These are phyloP conservation scores for Russula virescens DNA, from an alignment of 768 basidiomycete genomes.

Conservation along the genomic window DNA sequence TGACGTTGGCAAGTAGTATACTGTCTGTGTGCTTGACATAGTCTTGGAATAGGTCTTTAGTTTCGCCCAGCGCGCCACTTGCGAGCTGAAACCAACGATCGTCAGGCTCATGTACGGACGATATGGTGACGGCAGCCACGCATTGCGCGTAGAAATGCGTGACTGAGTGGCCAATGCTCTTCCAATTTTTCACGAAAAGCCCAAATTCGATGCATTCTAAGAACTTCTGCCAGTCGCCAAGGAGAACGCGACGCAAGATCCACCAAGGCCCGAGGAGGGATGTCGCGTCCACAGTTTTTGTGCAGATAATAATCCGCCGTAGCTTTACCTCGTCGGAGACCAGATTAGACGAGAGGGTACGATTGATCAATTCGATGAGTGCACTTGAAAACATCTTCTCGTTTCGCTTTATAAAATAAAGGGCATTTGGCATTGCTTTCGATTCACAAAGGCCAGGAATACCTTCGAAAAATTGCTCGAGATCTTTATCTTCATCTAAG, in stretches of 20 bases:
- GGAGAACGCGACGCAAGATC: neutral
- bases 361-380: constrained; percentile 5
- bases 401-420: neutral
- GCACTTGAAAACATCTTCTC: neutral
- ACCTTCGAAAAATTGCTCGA: constrained; percentile 15
- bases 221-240: constrained; percentile 1
- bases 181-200: neutral
- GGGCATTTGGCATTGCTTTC: neutral
- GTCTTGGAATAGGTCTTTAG: neutral
- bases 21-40: neutral
- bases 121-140: neutral
- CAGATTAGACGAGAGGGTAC: constrained; percentile 14
- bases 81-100: constrained; percentile 5
- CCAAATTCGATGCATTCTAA: constrained; percentile 8
- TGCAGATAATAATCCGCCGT: constrained; percentile 11
- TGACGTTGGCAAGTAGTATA: constrained; percentile 3
- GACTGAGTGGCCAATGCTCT: neutral
- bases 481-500: constrained; percentile 6
- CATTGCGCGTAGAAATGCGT: constrained; percentile 7
- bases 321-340: neutral
- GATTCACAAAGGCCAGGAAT: constrained; percentile 7
- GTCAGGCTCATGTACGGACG: neutral
- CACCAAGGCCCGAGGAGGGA: constrained; percentile 6
- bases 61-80: neutral
- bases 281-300: neutral